Base-by-base conservation (phyloP, 1,284 basidiomycete genomes). In the Malassezia pachydermatis region DNA sequence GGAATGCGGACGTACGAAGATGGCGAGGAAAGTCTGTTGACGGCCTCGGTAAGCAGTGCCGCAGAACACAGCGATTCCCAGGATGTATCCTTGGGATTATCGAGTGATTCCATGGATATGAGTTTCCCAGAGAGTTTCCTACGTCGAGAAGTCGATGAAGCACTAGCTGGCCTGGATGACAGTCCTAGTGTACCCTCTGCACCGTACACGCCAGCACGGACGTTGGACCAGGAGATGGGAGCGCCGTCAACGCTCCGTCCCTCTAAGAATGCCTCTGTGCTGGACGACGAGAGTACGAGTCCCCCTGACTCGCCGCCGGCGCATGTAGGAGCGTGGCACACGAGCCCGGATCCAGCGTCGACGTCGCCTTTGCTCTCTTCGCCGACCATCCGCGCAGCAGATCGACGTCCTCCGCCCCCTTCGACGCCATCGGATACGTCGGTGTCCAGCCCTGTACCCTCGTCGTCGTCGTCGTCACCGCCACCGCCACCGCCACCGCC, bases 121-220 rank as follows among this genome's bases (percentile, higher is more conserved):
- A 63, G 62, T 14, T 65, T 65, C 50, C 57, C 57, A 27, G 63
- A 65, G 40, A 65, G 63, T 38, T 65, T 65, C 37, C 38, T 65
- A 4, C 58, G 55, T 7, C 57, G 55, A n/a, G 63, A 60, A 35
- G 62, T 58, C 5, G 62, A 58, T 7, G 54, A 54, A 19, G 54
- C 61, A 41, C 55, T 64, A 2, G 60, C 55, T 5, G 62, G 62
- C 1, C 50, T 64, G 1, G 54, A 55, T 10, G 19, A 32, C 6
- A 33, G 41, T 33, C 32, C 25, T 17, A 7, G 40, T 11, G 32
- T 45, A 22, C 1, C 16, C 4, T 22, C 48, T 17, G 35, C 40
- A 1, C 48, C 51, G 1, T 42, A 48, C 1, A 55, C 55, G 8
- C 51, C 55, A 2, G 47, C 43, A 13, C 52, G 52, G 20, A 47